Conservation (phyloP, 305 asterid species). For the Fraxinus sp. region DNA sequence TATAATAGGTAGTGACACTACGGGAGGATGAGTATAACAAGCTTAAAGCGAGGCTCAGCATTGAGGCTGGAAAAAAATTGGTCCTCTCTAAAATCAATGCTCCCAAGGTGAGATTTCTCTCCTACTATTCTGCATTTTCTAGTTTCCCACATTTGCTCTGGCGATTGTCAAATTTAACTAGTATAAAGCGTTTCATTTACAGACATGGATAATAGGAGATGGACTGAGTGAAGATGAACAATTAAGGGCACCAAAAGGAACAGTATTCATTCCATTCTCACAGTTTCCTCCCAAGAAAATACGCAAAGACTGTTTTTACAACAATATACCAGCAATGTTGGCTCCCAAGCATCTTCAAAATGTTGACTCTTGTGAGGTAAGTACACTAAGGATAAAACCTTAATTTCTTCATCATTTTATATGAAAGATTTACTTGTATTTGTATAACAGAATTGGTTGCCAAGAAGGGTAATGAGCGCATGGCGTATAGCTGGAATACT, state of each 20-base stretch:
- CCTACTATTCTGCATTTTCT: neutral
- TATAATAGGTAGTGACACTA: slow-evolving; percentile 38
- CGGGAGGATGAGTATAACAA: slow-evolving; percentile 52
- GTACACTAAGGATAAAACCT: neutral
- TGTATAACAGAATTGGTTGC: slow-evolving; percentile 66
- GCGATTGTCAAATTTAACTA: neutral
- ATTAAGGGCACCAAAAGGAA: slow-evolving; percentile 65
- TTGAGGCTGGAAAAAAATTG: slow-evolving; percentile 41
- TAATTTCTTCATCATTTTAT: neutral
- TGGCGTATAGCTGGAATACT: slow-evolving; percentile 75
- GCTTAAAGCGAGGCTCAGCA: slow-evolving; percentile 39
- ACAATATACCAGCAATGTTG: slow-evolving; percentile 69
- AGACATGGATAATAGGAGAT: slow-evolving; percentile 82
- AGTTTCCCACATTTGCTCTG: neutral
- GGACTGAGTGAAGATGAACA: slow-evolving; percentile 61
- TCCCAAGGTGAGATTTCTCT: slow-evolving; percentile 45
- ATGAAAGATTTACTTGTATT: neutral
- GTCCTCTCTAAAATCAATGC: slow-evolving; percentile 38
- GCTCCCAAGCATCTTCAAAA: slow-evolving; percentile 72
- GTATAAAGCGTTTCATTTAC: slow-evolving; percentile 1
- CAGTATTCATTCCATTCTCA: slow-evolving; percentile 67
- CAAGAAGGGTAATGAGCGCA: slow-evolving; percentile 77
- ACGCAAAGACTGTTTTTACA: slow-evolving; percentile 64
- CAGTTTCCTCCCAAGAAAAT: slow-evolving; percentile 62
- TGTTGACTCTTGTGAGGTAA: slow-evolving; percentile 83